These are phyloP conservation scores for Carpediemonas membranifera DNA, from an alignment of 78 protist species.

Conservation along the genomic window DNA sequence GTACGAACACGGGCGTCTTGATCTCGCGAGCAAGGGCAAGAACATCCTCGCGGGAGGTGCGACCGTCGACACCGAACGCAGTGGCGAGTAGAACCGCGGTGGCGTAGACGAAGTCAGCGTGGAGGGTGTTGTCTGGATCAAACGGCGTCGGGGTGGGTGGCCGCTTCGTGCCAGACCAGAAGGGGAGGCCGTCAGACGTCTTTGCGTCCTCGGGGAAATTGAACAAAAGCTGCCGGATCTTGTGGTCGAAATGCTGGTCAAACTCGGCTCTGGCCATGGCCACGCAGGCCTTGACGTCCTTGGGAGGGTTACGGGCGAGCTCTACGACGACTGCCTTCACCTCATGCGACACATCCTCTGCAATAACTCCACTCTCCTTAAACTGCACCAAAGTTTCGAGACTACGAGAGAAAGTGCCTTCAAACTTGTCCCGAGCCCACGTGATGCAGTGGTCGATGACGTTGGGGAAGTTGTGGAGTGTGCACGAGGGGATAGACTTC, in stretches of 20 bases:
- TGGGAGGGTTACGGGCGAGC: neutral
- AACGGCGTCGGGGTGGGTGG: slow-evolving; percentile 61
- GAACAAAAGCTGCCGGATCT: neutral
- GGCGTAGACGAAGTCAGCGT: slow-evolving; percentile 17
- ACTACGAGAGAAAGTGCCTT: slow-evolving; percentile 63
- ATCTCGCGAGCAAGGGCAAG: neutral
- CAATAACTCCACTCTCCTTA: neutral
- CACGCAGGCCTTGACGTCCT: slow-evolving; percentile 6
- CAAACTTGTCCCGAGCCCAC: slow-evolving; percentile 86
- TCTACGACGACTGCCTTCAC: neutral
- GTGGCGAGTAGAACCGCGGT: too few species aligned
- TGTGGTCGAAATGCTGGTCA: slow-evolving; percentile 4
- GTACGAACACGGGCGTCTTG: neutral
- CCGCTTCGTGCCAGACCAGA: slow-evolving; percentile 82
- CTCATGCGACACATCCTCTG: neutral
- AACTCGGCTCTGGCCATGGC: neutral
- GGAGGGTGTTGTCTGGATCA: slow-evolving; percentile 28
- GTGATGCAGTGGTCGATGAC: slow-evolving; percentile 75
- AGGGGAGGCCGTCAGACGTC: slow-evolving; percentile 28
- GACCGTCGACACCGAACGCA: neutral
- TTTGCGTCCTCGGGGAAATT: slow-evolving; percentile 21
- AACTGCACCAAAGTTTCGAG: neutral
- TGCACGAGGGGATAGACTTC: slow-evolving; percentile 81
- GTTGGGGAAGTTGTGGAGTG: slow-evolving; percentile 90
- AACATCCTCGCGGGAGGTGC: neutral